These are phyloP conservation scores for Nadsonia starkeyi-henricii DNA, from an alignment of 1,139 yeast species.

Conservation along the genomic window DNA sequence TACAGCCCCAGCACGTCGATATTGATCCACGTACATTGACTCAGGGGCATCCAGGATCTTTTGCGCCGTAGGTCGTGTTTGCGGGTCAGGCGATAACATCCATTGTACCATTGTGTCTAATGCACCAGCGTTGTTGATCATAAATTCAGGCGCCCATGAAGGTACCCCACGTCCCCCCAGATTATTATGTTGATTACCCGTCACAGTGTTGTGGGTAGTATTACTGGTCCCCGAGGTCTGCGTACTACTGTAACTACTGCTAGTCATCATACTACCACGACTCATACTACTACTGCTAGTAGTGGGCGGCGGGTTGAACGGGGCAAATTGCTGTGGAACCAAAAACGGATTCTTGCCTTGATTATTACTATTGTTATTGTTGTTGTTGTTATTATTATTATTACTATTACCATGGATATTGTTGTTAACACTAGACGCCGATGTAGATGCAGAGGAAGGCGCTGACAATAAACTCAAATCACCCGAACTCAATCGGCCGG, in stretches of 20 bases:
- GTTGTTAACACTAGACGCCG: no score
- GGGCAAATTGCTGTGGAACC: no score
- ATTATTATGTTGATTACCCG: slow-evolving; percentile 2
- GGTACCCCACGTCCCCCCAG: slow-evolving; percentile 43
- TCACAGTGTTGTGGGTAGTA: slow-evolving; percentile 1
- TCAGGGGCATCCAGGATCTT: slow-evolving; percentile 57
- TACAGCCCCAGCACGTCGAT: slow-evolving; percentile 88
- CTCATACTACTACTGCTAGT: no score
- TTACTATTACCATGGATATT: no score
- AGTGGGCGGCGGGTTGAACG: no score
- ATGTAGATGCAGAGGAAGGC: no score
- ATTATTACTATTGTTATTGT: no score
- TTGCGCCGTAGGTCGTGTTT: slow-evolving; percentile 63
- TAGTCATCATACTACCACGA: neutral
- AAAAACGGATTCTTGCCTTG: no score
- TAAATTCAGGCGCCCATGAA: slow-evolving; percentile 73
- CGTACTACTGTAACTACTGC: neutral
- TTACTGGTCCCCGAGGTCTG: slow-evolving; percentile 4
- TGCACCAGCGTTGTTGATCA: slow-evolving; percentile 58
- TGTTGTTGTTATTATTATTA: no score
- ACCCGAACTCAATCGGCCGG: slow-evolving; percentile 71
- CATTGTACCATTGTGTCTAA: slow-evolving; percentile 70
- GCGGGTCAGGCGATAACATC: slow-evolving; percentile 86
- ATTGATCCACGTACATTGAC: slow-evolving; percentile 61
- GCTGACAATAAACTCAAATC: slow-evolving; percentile 32